A percentile compares a stretch with the other conserved stretches of the same genome.
Evolutionary conservation across 1,284 basidiomycete genomes (phyloP).

Genomic region (Erythrobasidium hasegawianum): DNA sequence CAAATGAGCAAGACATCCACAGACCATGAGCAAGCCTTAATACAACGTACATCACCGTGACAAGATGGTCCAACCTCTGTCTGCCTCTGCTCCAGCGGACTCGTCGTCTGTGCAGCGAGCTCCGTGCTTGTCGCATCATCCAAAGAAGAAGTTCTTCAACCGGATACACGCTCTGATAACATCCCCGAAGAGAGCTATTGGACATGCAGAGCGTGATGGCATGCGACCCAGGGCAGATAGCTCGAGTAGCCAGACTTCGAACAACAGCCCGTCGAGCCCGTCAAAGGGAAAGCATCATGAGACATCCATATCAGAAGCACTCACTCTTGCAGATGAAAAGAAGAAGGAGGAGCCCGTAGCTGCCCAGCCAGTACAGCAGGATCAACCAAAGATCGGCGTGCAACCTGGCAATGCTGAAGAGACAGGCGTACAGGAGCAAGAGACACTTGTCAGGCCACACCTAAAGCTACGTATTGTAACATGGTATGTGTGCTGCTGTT

Average conservation of each 20-base stretch:
- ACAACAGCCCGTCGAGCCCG: slow-evolving; percentile 7
- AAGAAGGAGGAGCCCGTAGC: background rate
- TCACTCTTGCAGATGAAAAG: background rate
- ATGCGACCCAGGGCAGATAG: background rate
- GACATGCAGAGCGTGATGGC: slow-evolving; percentile 26
- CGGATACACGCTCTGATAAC: slow-evolving; percentile 30
- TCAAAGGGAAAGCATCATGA: background rate
- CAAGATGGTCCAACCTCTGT: too few relatives aligned
- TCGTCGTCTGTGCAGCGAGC: too few relatives aligned
- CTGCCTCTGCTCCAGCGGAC: too few relatives aligned
- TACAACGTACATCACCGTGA: too few relatives aligned
- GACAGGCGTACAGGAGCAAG: background rate
- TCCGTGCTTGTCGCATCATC: slow-evolving; percentile 9
- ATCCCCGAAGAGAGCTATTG: slow-evolving; percentile 25
- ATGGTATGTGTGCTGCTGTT: slow-evolving; percentile 7
- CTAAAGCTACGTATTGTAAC: slow-evolving; percentile 29
- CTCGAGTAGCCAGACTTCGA: background rate
- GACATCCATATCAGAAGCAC: too few relatives aligned
- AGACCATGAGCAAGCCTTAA: too few relatives aligned
- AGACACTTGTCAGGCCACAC: slow-evolving; percentile 19
- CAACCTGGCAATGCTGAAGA: too few relatives aligned
- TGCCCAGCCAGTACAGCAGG: too few relatives aligned
- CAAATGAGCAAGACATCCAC: too few relatives aligned
- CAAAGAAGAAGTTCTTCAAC: slow-evolving; percentile 29
- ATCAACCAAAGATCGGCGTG: too few relatives aligned